Percentiles rank a stretch among this genome's conserved stretches.
Evolutionary conservation across 140 eudicot species (phyloP).

Genomic region (Cichorium intybus): DNA sequence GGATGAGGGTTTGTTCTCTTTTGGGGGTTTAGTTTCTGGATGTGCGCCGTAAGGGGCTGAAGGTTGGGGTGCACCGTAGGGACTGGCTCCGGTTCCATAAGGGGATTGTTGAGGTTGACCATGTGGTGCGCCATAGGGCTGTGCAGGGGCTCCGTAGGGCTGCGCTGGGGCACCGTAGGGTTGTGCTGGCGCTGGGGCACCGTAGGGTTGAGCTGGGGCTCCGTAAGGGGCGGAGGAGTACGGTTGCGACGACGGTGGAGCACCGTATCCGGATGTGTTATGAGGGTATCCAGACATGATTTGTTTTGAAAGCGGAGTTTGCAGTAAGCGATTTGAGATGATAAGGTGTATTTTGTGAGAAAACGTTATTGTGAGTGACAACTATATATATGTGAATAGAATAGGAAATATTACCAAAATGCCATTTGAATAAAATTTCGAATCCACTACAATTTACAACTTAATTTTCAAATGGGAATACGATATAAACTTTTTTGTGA

Average conservation of each 20-base stretch:
- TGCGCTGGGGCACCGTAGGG: conserved; percentile 40
- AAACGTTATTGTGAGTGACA: not conserved
- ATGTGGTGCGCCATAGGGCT: conserved; percentile 29
- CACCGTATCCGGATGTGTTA: conserved; percentile 48
- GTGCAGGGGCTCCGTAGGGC: conserved; percentile 31
- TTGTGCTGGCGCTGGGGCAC: conserved; percentile 29
- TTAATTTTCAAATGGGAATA: not conserved
- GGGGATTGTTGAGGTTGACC: not conserved
- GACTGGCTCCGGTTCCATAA: conserved; percentile 5
- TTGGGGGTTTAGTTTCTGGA: conserved; percentile 28
- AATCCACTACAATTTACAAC: not conserved
- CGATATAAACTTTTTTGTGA: too few relatives aligned
- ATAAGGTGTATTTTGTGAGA: not conserved
- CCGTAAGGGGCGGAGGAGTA: conserved; percentile 27
- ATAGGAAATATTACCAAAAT: not conserved
- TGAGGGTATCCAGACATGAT: conserved; percentile 67
- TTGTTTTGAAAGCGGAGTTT: not conserved
- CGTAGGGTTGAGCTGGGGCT: conserved; percentile 31
- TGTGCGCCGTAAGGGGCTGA: conserved; percentile 34
- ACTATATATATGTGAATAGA: not conserved
- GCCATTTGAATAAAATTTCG: not conserved
- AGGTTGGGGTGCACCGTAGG: conserved; percentile 39
- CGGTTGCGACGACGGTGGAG: conserved; percentile 34
- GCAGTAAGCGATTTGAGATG: not conserved
- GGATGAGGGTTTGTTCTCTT: conserved; percentile 27